These are phyloP conservation scores for Pistacia atlantica DNA, from an alignment of 345 rosid species.

Conservation along the genomic window DNA sequence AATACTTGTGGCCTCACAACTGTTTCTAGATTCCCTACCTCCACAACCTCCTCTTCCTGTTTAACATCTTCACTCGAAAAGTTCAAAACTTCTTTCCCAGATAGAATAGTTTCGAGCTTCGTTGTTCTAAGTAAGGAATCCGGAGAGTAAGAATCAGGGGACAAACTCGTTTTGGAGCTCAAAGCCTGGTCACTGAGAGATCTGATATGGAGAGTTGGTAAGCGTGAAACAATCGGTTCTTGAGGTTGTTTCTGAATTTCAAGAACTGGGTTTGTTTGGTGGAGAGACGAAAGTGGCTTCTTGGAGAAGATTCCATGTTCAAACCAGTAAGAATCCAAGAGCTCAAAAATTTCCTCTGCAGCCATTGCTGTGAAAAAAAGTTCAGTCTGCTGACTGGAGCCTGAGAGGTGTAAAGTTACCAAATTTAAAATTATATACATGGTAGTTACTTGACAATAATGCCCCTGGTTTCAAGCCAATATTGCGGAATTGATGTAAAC, in stretches of 20 bases:
- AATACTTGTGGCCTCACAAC: conserved; percentile 4
- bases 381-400: not conserved
- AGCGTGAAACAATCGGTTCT: conserved; percentile 24
- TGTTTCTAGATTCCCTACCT: conserved; percentile 10
- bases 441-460: not conserved
- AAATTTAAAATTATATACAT: not conserved
- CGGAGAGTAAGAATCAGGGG: conserved; percentile 35
- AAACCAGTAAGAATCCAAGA: conserved; percentile 56
- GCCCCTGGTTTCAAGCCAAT: conserved; percentile 21
- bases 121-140: conserved; percentile 42
- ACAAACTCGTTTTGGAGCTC: conserved; percentile 30
- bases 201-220: conserved; percentile 29
- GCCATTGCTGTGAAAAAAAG: conserved; percentile 20
- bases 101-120: conserved; percentile 54
- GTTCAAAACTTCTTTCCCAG: conserved; percentile 51
- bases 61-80: conserved; percentile 5
- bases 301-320: conserved; percentile 32
- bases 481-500: conserved; percentile 4
- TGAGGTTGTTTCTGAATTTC: conserved; percentile 21
- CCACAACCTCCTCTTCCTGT: not conserved
- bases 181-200: conserved; percentile 51
- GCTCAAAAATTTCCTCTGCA: conserved; percentile 39
- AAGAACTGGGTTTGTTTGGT: conserved; percentile 16
- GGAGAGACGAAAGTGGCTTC: conserved; percentile 9
- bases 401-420: not conserved